These are phyloP conservation scores for Calophaca sinica DNA, from an alignment of 306 rosid species.

Conservation along the genomic window DNA sequence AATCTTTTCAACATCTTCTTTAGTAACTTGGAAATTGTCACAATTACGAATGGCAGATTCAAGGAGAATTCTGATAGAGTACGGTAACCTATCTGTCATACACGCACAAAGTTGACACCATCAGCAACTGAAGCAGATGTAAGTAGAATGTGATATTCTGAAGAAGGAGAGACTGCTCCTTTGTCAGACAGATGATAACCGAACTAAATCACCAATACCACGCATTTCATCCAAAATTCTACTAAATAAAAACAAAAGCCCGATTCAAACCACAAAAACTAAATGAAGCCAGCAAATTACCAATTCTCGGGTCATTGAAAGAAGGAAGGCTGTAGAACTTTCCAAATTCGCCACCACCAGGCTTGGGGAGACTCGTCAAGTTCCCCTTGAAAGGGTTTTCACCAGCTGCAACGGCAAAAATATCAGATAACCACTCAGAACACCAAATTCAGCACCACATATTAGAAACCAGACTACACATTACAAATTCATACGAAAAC, in stretches of 20 bases:
- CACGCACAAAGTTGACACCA: conserved; percentile 28
- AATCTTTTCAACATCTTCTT: conserved; percentile 95
- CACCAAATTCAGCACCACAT: conserved; percentile 10
- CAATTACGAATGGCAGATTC: conserved; percentile 97
- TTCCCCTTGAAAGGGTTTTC: conserved; percentile 90
- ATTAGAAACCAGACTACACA: conserved; percentile 1
- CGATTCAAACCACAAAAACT: neutral
- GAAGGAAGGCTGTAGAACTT: conserved; percentile 95
- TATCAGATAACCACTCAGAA: conserved; percentile 34
- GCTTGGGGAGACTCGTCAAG: conserved; percentile 88
- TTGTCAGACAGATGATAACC: conserved; percentile 5
- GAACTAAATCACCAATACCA: conserved; percentile 4
- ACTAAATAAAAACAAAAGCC: neutral
- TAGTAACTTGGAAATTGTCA: conserved; percentile 92
- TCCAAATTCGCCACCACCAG: conserved; percentile 96
- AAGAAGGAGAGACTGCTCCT: conserved; percentile 8
- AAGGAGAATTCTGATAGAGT: conserved; percentile 86
- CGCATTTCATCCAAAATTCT: conserved; percentile 15
- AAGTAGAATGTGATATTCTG: conserved; percentile 11
- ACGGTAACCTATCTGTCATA: conserved; percentile 82
- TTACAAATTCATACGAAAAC: neutral
- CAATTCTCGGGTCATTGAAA: conserved; percentile 89
- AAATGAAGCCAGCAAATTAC: conserved; percentile 52
- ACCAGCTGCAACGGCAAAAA: conserved; percentile 58
- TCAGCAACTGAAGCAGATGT: conserved; percentile 21